These are phyloP conservation scores for Amylocystis lapponica DNA, from an alignment of 768 basidiomycete genomes.

Conservation along the genomic window DNA sequence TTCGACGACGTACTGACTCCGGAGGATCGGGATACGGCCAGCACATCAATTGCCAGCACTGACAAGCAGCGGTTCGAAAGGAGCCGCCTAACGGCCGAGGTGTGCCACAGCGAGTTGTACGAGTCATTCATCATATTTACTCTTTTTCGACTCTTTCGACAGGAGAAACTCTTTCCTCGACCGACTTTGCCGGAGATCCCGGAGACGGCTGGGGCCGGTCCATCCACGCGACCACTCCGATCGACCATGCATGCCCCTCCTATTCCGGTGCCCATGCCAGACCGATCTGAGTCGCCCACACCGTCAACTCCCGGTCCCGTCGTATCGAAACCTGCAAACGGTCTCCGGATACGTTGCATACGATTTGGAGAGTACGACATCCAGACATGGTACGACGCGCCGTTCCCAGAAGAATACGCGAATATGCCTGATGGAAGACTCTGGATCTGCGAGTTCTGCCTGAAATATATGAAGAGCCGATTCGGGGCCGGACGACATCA, in stretches of 20 bases:
- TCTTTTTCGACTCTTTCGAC: background rate
- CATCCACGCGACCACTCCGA: slow-evolving; percentile 58
- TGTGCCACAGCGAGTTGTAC: slow-evolving; percentile 28
- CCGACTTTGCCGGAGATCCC: slow-evolving; percentile 30
- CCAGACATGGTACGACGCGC: slow-evolving; percentile 98
- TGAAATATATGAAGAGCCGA: slow-evolving; percentile 95
- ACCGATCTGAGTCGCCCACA: slow-evolving; percentile 35
- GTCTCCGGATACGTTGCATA: slow-evolving; percentile 76
- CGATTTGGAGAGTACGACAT: slow-evolving; percentile 91
- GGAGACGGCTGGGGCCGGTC: slow-evolving; percentile 42
- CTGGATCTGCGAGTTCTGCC: slow-evolving; percentile 97
- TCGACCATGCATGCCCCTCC: slow-evolving; percentile 43
- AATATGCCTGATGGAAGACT: slow-evolving; percentile 85
- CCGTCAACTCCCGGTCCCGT: slow-evolving; percentile 34
- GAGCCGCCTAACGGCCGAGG: slow-evolving; percentile 71
- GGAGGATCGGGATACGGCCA: slow-evolving; percentile 66
- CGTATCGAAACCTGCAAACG: slow-evolving; percentile 39
- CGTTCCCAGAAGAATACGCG: slow-evolving; percentile 96
- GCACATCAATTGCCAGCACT: slow-evolving; percentile 50
- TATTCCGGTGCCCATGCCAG: slow-evolving; percentile 27
- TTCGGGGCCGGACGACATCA: slow-evolving; percentile 84
- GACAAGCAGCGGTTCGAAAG: slow-evolving; percentile 74
- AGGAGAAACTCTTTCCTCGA: slow-evolving; percentile 31
- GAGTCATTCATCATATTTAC: no score
- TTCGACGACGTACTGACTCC: slow-evolving; percentile 79